phyloP scores from a whole-genome alignment of 148 eudicot species.

The Camellia japonica region DNA sequence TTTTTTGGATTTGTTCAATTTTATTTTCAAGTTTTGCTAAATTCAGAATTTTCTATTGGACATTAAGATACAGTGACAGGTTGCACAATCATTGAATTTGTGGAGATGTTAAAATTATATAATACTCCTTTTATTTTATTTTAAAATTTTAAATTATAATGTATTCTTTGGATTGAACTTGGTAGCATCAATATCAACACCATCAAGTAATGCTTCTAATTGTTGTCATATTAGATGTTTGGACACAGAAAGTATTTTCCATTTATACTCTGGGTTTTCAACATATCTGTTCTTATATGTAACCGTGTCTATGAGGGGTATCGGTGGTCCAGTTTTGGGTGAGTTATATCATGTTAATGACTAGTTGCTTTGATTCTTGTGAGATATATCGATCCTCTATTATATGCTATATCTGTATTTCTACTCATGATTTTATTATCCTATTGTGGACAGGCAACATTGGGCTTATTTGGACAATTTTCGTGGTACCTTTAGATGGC shows the following conservation, averaged over 20 bases:
- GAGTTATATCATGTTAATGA: slow-evolving; percentile 28
- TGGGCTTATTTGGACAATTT: slow-evolving; percentile 78
- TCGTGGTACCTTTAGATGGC: slow-evolving; percentile 96
- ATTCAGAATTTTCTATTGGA: background rate
- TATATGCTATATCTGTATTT: slow-evolving; percentile 6
- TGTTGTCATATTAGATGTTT: slow-evolving; percentile 44
- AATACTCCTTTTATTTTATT: background rate
- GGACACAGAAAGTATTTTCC: slow-evolving; percentile 71
- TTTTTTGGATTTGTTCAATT: background rate
- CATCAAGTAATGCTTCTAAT: slow-evolving; percentile 23
- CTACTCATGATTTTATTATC: slow-evolving; percentile 9
- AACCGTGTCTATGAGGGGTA: slow-evolving; percentile 86
- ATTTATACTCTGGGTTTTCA: slow-evolving; percentile 69
- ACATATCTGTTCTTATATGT: slow-evolving; percentile 51
- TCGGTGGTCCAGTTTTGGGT: slow-evolving; percentile 80
- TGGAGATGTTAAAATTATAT: background rate
- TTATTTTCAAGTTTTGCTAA: background rate
- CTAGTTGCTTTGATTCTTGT: slow-evolving; percentile 3
- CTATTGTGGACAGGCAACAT: slow-evolving; percentile 44
- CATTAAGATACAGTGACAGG: too few species aligned
- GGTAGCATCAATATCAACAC: slow-evolving; percentile 7
- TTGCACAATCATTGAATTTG: background rate
- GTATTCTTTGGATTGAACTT: background rate
- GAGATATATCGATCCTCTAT: background rate
- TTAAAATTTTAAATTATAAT: background rate